A percentile compares a stretch with the other conserved stretches of the same genome.
Conservation (phyloP, 768 basidiomycete species). For the Xerocomus spinulosus region DNA sequence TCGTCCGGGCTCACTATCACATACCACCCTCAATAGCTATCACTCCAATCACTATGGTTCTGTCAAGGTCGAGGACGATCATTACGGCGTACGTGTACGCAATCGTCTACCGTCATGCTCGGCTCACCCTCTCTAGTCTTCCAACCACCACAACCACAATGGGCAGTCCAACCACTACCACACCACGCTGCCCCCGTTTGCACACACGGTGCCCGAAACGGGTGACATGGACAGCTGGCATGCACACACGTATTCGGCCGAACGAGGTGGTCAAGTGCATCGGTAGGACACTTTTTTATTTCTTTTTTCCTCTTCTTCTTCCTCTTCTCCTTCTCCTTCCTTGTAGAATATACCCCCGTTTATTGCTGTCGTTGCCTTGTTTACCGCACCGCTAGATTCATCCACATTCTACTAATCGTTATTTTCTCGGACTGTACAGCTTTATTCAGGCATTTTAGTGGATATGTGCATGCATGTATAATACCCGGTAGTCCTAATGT, state of each 20-base stretch:
- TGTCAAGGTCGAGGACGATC: slow-evolving; percentile 69
- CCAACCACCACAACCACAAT: slow-evolving; percentile 32
- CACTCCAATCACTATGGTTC: slow-evolving; percentile 46
- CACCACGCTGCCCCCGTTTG: slow-evolving; percentile 43
- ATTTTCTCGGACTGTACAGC: slow-evolving; percentile 32
- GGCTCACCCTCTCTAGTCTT: slow-evolving; percentile 19
- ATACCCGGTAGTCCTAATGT: slow-evolving; percentile 31
- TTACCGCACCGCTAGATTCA: slow-evolving; percentile 25
- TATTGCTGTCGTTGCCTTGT: slow-evolving; percentile 31
- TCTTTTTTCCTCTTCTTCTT: not conserved
- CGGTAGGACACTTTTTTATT: slow-evolving; percentile 35
- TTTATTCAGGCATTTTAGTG: slow-evolving; percentile 34
- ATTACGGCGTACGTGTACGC: slow-evolving; percentile 44
- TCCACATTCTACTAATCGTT: slow-evolving; percentile 33
- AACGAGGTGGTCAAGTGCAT: slow-evolving; percentile 56
- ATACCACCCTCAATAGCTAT: slow-evolving; percentile 39
- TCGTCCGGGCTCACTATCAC: slow-evolving; percentile 39
- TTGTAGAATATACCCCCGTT: slow-evolving; percentile 36
- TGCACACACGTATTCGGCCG: slow-evolving; percentile 50
- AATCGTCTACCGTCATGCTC: slow-evolving; percentile 1
- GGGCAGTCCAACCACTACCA: slow-evolving; percentile 38
- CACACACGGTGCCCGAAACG: slow-evolving; percentile 36
- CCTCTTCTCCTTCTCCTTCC: not conserved
- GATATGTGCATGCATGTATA: slow-evolving; percentile 38
- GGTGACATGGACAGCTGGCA: slow-evolving; percentile 59